Conservation (phyloP, 78 protist genomes). For the Emiliania huxleyi region DNA sequence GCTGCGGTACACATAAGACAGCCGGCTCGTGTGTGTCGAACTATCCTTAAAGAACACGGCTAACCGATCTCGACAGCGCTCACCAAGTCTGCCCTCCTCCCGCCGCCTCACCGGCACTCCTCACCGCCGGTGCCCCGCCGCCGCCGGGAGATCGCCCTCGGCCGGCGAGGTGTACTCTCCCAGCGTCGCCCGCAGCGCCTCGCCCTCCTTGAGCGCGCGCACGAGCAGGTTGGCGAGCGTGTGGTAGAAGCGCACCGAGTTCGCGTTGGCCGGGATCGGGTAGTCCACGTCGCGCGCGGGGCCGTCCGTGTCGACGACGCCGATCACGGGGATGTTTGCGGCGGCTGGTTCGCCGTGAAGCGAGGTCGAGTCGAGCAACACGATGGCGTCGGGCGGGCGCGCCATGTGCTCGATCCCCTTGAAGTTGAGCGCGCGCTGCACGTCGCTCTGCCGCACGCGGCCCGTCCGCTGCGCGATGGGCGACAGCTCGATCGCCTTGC, state of each 20-base stretch:
- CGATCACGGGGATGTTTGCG: background rate
- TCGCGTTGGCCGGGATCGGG: constrained; percentile 13
- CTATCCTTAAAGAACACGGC: too few relatives aligned
- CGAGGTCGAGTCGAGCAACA: background rate
- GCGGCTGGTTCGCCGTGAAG: background rate
- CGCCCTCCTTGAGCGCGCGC: background rate
- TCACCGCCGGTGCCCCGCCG: too few relatives aligned
- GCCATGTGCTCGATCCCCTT: background rate
- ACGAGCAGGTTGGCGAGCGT: background rate
- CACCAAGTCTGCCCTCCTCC: too few relatives aligned
- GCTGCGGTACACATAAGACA: too few relatives aligned
- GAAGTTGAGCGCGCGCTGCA: background rate
- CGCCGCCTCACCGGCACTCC: too few relatives aligned
- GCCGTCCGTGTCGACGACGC: background rate
- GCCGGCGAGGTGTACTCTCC: background rate
- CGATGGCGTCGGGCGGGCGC: background rate
- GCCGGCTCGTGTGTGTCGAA: too few relatives aligned
- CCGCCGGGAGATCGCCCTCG: too few relatives aligned
- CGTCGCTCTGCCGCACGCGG: background rate
- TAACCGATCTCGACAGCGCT: too few relatives aligned
- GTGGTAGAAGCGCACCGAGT: constrained; percentile 3
- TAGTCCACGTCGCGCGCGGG: background rate
- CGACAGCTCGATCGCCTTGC: background rate
- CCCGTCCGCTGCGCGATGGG: background rate
- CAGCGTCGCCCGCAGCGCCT: background rate